These are phyloP conservation scores for Coemansia sp. DNA, from an alignment of 192 early-diverging fungal genomes.

Conservation along the genomic window DNA sequence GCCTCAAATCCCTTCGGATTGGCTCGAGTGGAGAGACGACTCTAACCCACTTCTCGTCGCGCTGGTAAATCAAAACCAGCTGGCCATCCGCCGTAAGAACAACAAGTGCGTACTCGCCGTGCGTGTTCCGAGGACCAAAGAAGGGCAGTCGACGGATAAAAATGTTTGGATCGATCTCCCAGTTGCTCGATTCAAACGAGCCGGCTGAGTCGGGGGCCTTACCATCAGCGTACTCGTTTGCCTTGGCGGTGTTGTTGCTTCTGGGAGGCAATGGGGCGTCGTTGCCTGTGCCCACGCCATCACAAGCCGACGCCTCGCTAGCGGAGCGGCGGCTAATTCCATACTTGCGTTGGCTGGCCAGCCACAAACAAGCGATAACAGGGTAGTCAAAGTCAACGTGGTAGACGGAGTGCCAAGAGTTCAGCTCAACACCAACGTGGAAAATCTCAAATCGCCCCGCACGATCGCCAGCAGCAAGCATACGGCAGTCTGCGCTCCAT, in stretches of 20 bases:
- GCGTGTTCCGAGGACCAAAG: conserved; percentile 52
- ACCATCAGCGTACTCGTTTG: background rate
- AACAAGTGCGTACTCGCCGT: conserved; percentile 50
- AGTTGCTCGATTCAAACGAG: conserved; percentile 4
- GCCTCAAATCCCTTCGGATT: conserved; percentile 12
- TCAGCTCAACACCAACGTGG: conserved; percentile 34
- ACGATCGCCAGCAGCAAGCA: conserved; percentile 40
- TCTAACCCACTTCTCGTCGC: conserved; percentile 45
- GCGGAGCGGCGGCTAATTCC: conserved; percentile 36
- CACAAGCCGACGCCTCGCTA: background rate
- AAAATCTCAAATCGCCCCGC: conserved; percentile 53
- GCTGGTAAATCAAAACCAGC: conserved; percentile 50
- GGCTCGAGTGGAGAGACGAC: conserved; percentile 40
- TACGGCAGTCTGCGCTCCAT: conserved; percentile 48
- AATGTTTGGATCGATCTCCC: conserved; percentile 38
- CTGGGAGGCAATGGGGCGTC: conserved; percentile 5
- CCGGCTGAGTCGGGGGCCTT: background rate
- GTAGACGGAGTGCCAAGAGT: conserved; percentile 45
- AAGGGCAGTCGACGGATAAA: conserved; percentile 45
- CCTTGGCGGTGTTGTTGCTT: background rate
- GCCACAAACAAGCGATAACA: conserved; percentile 46
- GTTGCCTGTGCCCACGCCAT: background rate
- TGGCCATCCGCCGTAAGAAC: conserved; percentile 47
- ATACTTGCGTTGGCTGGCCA: conserved; percentile 47
- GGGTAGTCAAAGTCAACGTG: conserved; percentile 47